Evolutionary conservation across 192 early-diverging fungal genomes (phyloP).

Genomic region (Linderina pennispora): DNA sequence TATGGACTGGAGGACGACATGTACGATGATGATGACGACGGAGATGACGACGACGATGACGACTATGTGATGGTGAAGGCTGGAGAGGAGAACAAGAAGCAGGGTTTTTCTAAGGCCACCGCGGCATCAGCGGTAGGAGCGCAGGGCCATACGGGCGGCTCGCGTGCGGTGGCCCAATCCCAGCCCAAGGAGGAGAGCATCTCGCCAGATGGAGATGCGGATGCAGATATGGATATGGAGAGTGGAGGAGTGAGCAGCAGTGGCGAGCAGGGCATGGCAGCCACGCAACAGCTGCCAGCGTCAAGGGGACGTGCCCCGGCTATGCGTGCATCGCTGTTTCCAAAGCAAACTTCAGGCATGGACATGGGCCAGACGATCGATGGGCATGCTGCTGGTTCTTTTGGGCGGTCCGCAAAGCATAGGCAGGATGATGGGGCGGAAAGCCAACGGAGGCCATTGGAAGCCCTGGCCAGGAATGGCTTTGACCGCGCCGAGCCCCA

Average conservation of each 20-base stretch:
- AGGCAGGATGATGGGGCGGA: too few species aligned
- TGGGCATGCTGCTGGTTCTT: background rate
- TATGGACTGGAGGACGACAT: conserved; percentile 74
- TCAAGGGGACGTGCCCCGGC: conserved; percentile 27
- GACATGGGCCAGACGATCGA: too few species aligned
- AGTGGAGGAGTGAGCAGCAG: background rate
- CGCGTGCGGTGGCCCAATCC: conserved; percentile 33
- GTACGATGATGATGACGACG: conserved; percentile 49
- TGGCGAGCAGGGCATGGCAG: background rate
- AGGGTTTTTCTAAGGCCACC: conserved; percentile 45
- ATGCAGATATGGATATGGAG: background rate
- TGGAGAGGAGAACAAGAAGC: conserved; percentile 5
- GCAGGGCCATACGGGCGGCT: conserved; percentile 31
- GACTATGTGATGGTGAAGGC: too few species aligned
- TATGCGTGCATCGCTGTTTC: conserved; percentile 42
- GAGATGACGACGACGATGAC: conserved; percentile 5
- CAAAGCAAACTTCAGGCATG: too few species aligned
- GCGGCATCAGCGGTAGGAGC: conserved; percentile 12
- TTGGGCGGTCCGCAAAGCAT: too few species aligned
- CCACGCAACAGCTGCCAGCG: conserved; percentile 4
- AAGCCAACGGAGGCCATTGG: too few species aligned
- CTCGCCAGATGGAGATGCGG: background rate
- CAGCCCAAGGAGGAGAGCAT: conserved; percentile 1
- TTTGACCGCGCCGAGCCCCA: too few species aligned
- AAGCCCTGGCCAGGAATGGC: too few species aligned